Conservation (phyloP, 1,284 basidiomycete species). For the Trichosporon inkin region DNA sequence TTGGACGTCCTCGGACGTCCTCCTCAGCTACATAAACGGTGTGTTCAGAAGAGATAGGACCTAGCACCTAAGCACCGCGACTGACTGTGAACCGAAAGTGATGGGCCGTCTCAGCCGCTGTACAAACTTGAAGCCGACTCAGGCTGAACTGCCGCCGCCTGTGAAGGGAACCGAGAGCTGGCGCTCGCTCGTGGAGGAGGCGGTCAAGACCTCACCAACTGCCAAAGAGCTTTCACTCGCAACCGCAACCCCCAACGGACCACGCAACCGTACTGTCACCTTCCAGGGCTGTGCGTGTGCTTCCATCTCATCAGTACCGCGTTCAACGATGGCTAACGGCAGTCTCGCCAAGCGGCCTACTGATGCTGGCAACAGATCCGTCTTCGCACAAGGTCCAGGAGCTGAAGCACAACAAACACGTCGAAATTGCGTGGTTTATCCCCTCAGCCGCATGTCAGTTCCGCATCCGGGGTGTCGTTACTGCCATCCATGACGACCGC, state of each 20-base stretch:
- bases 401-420: conserved; percentile 7
- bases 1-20: no score
- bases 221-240: conserved; percentile 11
- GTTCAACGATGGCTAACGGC: neutral
- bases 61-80: no score
- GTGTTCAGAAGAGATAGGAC: no score
- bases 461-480: conserved; percentile 17
- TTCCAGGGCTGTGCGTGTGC: conserved; percentile 12
- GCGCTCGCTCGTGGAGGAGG: conserved; percentile 11
- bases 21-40: no score
- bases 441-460: conserved; percentile 12
- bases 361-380: conserved; percentile 15
- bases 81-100: no score
- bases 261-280: conserved; percentile 10
- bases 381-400: conserved; percentile 11
- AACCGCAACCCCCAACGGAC: neutral
- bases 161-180: neutral
- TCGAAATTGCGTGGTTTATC: conserved; percentile 20
- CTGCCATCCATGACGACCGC: conserved; percentile 14
- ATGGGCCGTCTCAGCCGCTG: no score
- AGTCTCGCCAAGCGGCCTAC: conserved; percentile 15
- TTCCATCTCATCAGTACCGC: neutral
- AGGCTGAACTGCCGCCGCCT: neutral
- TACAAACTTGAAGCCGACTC: neutral
- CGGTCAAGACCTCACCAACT: conserved; percentile 2